These are phyloP conservation scores for Neoarthrinium moseri DNA, from an alignment of 2,329 filamentous ascomycete species.

Conservation along the genomic window DNA sequence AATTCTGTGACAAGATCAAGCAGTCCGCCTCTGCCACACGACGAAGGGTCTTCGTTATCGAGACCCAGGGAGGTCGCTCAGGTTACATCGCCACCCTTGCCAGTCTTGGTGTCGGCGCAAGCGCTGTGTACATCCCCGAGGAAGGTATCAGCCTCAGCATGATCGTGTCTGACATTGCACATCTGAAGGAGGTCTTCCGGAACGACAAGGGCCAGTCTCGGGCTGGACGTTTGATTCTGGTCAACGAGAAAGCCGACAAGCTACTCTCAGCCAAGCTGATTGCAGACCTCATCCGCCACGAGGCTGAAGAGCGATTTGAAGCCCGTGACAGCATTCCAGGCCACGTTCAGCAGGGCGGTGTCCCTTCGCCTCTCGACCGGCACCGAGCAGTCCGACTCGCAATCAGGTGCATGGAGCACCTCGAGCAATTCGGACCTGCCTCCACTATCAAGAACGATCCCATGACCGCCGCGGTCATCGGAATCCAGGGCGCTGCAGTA, in stretches of 20 bases:
- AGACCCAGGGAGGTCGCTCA: constrained; percentile 92
- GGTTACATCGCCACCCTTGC: constrained; percentile 92
- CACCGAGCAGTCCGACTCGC: constrained; percentile 88
- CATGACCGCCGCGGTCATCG: constrained; percentile 78
- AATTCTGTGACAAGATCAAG: constrained; percentile 96
- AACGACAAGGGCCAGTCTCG: constrained; percentile 85
- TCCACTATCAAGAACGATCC: constrained; percentile 71
- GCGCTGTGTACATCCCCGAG: constrained; percentile 94
- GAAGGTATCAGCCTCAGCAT: constrained; percentile 93
- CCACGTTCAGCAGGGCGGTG: constrained; percentile 91
- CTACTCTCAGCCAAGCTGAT: constrained; percentile 93
- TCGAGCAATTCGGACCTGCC: constrained; percentile 72
- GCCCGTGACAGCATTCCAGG: constrained; percentile 87
- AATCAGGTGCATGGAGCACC: constrained; percentile 90
- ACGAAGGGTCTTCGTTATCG: constrained; percentile 93
- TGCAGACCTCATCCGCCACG: constrained; percentile 92
- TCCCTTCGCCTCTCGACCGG: constrained; percentile 93
- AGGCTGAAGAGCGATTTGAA: constrained; percentile 89
- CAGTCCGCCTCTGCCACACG: constrained; percentile 94
- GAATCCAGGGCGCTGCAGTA: constrained; percentile 85
- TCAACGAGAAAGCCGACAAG: constrained; percentile 90
- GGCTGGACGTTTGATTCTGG: constrained; percentile 90
- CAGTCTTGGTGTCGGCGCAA: constrained; percentile 86
- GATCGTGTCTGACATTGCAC: constrained; percentile 85
- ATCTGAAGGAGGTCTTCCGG: constrained; percentile 81